Evolutionary conservation across 805 yeast species (phyloP), one percentile per base, ranked within the genome.

Genomic region (Blastobotrys chiropterorum): DNA sequence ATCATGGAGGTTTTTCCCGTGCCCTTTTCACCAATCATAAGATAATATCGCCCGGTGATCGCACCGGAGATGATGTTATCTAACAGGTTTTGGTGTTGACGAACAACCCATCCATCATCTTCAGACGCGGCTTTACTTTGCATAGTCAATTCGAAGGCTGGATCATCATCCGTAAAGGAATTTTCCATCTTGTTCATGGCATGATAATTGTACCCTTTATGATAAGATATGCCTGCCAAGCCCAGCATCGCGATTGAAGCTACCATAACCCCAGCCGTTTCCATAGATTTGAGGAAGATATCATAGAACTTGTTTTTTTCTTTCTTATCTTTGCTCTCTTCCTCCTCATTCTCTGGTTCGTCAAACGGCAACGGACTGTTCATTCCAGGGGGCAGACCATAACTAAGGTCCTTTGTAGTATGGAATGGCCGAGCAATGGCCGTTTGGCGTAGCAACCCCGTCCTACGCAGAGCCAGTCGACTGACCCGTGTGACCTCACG

Each of bases 1-100:
- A 87, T 73, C 72, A 88, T 75, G 0, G 92, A 82, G 0, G 90
- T 82, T 63, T 86, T 86, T 1, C 95, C 95, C 0, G 94, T 86
- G 0, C 95, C 95, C 63, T 87, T 86, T 64, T 86, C 95, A 30
- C 95, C 95, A 41, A 87, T 77, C 8, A 87, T 62, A 46, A 87
- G 68, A 61, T 80, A 83, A 67, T 86, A 87, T 15, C 92, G 66
- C 0, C 95, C 95, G 3, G 67, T 67, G 1, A 78, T 69, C n/a
- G 74, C 67, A 1, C 95, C 95, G 6, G 75, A 63, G 2, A 87
- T 74, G 26, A 86, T 80, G 38, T 78, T 80, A 66, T 87, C 87
- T 31, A 86, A 63, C 6, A 81, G 62, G 21, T 71, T 60, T 59
- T 86, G 95, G 58, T 86, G 86, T 0, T 81, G 81, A 40, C 95